A percentile compares a stretch with the other conserved stretches of the same genome.
Evolutionary conservation across 331 rosid species (phyloP).

Genomic region (Stylosanthes scabra): DNA sequence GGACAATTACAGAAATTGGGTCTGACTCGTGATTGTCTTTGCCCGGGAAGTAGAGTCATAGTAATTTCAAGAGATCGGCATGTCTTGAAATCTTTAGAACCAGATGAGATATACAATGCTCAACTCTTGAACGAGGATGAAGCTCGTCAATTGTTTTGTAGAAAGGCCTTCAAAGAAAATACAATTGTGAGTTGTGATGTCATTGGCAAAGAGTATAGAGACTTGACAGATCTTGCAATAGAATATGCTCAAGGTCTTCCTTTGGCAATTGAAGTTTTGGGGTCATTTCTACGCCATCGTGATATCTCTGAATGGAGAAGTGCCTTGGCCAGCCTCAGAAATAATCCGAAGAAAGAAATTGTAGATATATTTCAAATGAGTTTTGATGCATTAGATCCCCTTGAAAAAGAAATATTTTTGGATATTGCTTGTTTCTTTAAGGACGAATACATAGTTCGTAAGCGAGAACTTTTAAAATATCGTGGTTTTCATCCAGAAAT

Average conservation of each 20-base stretch:
- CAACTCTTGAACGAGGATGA: not conserved
- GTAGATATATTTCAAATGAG: conserved; percentile 18
- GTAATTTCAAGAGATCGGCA: not conserved
- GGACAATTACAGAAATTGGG: conserved; percentile 1
- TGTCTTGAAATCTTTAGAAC: not conserved
- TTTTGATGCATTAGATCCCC: not conserved
- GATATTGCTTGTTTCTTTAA: not conserved
- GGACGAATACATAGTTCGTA: too few relatives aligned
- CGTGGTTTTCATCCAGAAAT: not conserved
- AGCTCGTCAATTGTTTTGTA: conserved; percentile 26
- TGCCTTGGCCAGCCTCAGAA: conserved; percentile 1
- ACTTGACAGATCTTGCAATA: not conserved
- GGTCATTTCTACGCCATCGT: conserved; percentile 3
- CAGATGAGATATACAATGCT: not conserved
- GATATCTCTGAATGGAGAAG: not conserved
- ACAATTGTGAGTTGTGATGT: not conserved
- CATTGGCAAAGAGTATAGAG: not conserved
- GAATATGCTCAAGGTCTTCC: conserved; percentile 31
- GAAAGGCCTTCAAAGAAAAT: conserved; percentile 15
- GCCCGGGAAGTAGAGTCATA: not conserved
- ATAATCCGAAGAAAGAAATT: conserved; percentile 19
- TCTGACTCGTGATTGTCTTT: not conserved
- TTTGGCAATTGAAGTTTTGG: conserved; percentile 23
- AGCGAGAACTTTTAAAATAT: too few relatives aligned
- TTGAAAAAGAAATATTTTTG: not conserved